Evolutionary conservation across 2,329 filamentous ascomycete species (phyloP).

Genomic region (Cercospora beticola): DNA sequence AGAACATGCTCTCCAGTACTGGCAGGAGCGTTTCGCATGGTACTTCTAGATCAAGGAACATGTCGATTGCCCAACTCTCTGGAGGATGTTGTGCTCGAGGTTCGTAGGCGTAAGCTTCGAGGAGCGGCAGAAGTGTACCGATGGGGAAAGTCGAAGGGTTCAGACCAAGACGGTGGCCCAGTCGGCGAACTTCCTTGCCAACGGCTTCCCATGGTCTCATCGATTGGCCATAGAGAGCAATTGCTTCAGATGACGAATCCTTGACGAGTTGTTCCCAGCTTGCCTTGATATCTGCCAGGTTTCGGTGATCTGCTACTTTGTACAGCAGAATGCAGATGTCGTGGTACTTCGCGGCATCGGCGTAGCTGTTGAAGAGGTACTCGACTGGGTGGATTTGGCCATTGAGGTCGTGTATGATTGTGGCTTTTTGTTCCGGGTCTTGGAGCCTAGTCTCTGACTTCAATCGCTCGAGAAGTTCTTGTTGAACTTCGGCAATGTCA

Average conservation of each 20-base stretch:
- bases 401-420: conserved; percentile 60
- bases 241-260: conserved; percentile 56
- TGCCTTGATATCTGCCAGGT: conserved; percentile 74
- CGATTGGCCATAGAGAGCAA: conserved; percentile 42
- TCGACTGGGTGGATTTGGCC: conserved; percentile 75
- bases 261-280: conserved; percentile 85
- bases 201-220: conserved; percentile 69
- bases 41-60: conserved; percentile 64
- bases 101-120: conserved; percentile 55
- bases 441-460: conserved; percentile 69
- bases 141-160: conserved; percentile 38
- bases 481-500: conserved; percentile 92
- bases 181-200: conserved; percentile 57
- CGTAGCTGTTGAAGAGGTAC: conserved; percentile 90
- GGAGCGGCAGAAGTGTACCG: conserved; percentile 52
- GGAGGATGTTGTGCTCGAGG: conserved; percentile 53
- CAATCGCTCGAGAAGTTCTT: conserved; percentile 80
- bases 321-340: conserved; percentile 92
- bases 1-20: conserved; percentile 66
- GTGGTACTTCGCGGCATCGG: conserved; percentile 87
- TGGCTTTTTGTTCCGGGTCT: conserved; percentile 61
- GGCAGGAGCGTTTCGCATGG: conserved; percentile 61
- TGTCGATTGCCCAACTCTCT: conserved; percentile 62
- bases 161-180: conserved; percentile 53
- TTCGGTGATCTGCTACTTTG: conserved; percentile 86